phyloP scores from a whole-genome alignment of 352 stramenopile species.

The Phytophthora meadii region DNA sequence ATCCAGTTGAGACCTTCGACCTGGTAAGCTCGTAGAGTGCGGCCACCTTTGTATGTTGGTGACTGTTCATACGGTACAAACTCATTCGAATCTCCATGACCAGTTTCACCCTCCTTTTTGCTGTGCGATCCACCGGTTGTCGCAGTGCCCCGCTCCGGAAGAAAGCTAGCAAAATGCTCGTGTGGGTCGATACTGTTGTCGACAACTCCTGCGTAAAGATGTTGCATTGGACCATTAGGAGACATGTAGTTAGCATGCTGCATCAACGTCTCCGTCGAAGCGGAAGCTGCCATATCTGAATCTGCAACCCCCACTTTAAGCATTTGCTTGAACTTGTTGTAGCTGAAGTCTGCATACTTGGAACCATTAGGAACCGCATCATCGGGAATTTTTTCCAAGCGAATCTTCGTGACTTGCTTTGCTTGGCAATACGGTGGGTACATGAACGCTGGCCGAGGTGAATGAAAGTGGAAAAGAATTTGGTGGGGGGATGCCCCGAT shows the following conservation, averaged over 20 bases:
- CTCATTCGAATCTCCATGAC: conserved; percentile 52
- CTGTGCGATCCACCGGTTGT: conserved; percentile 1
- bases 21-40: conserved; percentile 84
- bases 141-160: conserved; percentile 48
- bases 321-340: conserved; percentile 66
- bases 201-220: conserved; percentile 87
- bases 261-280: conserved; percentile 42
- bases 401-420: conserved; percentile 59
- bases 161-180: conserved; percentile 89
- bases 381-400: conserved; percentile 48
- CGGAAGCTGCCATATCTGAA: conserved; percentile 34
- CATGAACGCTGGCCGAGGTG: conserved; percentile 57
- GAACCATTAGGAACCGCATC: conserved; percentile 44
- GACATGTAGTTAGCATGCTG: conserved; percentile 71
- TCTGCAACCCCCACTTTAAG: conserved; percentile 66
- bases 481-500: conserved; percentile 70
- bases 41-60: conserved; percentile 86
- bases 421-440: conserved; percentile 78
- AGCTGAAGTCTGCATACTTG: conserved; percentile 75
- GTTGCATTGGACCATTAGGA: conserved; percentile 86
- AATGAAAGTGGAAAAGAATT: conserved; percentile 89
- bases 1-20: conserved; percentile 92
- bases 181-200: conserved; percentile 91
- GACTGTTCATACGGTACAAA: conserved; percentile 92
- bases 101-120: conserved; percentile 19